A percentile compares a stretch with the other conserved stretches of the same genome.
phyloP scores from a whole-genome alignment of 768 basidiomycete species.

The Tulasnella sp. region DNA sequence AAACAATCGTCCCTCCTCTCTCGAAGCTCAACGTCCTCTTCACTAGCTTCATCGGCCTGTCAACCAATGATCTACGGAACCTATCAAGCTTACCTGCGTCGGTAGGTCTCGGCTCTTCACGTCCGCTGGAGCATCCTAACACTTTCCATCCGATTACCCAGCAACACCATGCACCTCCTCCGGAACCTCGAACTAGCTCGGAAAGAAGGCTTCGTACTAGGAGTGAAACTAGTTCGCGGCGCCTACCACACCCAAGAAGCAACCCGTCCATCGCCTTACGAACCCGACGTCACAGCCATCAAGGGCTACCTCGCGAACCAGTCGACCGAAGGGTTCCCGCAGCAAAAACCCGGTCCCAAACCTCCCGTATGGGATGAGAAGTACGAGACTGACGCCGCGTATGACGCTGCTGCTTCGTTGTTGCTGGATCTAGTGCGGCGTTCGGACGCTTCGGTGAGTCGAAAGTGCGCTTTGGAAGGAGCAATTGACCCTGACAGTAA shows the following conservation, averaged over 20 bases:
- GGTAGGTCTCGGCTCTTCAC: constrained; percentile 30
- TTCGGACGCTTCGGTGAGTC: constrained; percentile 20
- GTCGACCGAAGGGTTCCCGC: neutral
- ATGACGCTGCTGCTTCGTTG: constrained; percentile 31
- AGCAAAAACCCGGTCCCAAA: neutral
- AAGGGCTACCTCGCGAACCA: neutral
- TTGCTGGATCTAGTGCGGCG: neutral
- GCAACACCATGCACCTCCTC: constrained; percentile 57
- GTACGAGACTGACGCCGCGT: constrained; percentile 60
- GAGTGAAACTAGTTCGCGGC: constrained; percentile 86
- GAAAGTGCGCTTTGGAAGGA: constrained; percentile 38
- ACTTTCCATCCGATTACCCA: constrained; percentile 20
- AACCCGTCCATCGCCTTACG: constrained; percentile 32
- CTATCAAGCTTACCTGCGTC: constrained; percentile 77
- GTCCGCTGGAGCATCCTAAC: neutral
- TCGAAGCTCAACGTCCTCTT: constrained; percentile 12
- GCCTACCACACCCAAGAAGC: constrained; percentile 79
- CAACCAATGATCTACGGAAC: constrained; percentile 75
- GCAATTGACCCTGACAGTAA: constrained; percentile 16
- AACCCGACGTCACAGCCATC: neutral
- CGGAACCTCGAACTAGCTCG: constrained; percentile 56
- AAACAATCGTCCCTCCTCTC: neutral
- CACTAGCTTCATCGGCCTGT: constrained; percentile 6
- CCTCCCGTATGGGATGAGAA: constrained; percentile 62
- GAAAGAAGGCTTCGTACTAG: constrained; percentile 56